Conservation (phyloP, 1,284 basidiomycete species). For the Xanthoconium separans region DNA sequence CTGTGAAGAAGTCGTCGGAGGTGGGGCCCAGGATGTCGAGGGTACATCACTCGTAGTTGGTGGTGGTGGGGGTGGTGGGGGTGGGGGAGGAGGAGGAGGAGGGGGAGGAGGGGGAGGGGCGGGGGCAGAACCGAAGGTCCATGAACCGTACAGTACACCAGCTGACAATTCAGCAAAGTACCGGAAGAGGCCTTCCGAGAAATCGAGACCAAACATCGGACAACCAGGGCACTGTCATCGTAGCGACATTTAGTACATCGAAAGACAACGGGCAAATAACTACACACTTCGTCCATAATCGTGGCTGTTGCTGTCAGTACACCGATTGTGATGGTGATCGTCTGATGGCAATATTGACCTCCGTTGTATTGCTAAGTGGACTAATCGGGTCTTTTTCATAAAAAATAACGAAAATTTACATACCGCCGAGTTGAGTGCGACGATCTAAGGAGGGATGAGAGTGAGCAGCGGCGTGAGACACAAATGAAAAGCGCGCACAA, state of each 20-base stretch:
- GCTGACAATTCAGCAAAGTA: conserved; percentile 34
- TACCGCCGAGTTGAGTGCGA: conserved; percentile 34
- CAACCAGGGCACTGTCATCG: conserved; percentile 51
- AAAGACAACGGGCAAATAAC: background rate
- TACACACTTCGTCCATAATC: conserved; percentile 53
- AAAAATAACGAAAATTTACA: background rate
- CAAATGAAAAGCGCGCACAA: conserved; percentile 18
- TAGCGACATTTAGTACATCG: background rate
- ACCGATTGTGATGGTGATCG: conserved; percentile 53
- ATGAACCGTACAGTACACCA: conserved; percentile 45
- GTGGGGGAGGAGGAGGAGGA: conserved; percentile 23
- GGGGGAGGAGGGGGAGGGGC: conserved; percentile 10
- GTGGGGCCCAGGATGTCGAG: conserved; percentile 10
- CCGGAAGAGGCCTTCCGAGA: conserved; percentile 51
- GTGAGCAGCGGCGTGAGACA: background rate
- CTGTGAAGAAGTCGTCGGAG: conserved; percentile 29
- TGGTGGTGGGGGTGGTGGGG: conserved; percentile 18
- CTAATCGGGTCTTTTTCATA: conserved; percentile 7
- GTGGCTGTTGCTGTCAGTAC: conserved; percentile 52
- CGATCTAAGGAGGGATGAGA: conserved; percentile 26
- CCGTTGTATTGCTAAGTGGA: conserved; percentile 38
- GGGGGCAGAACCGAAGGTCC: conserved; percentile 37
- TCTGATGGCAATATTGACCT: conserved; percentile 50
- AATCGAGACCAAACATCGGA: conserved; percentile 32
- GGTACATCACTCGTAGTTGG: conserved; percentile 16